Evolutionary conservation across 23 red algal species (phyloP), one percentile per base, ranked within the genome.

Genomic region (Gracilaria domingensis): DNA sequence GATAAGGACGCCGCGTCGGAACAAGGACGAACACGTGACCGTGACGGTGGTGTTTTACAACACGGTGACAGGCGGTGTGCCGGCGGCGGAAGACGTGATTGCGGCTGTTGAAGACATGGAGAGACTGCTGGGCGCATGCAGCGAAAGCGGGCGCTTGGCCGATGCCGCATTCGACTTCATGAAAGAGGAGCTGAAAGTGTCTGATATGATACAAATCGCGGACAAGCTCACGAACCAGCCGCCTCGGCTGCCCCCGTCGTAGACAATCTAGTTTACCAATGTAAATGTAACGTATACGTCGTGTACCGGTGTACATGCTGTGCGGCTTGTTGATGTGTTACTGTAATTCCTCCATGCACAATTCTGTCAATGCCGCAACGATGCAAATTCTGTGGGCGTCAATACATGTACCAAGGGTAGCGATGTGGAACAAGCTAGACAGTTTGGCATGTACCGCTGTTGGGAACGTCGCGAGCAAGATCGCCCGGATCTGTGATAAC

Each of bases 161-260:
- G 75, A 80, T 54, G 75, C 75, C 2, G 75, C 75, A 21, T 72
- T 72, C 20, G 66, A 72, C 66, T 80, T 80, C 20, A 80, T 80
- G 75, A 80, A 80, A 54, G 12, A 8, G 21, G 75, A 80, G 48
- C 75, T 80, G 40, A 80, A 35, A 14, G 37, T 80, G 13, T 42
- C 29, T 59, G 75, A 80, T 24, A 54, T 80, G 48, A 33, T 80
- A 33, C 8, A 80, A 45, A 80, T 80, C 13, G 75, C 37, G 39
- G 44, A 45, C 37, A 54, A 80, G 12, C 8, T 80, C 14, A 50
- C 8, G 13, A 54, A 1, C 75, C 75, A 80, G 44, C 40, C 75
- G 4, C 75, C 9, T 14, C 9, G 17, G 1, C 6, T 55, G 51
- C 51, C 51, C 18, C 13, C 51, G 42, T n/a, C n/a, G n/a, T n/a